Percentiles rank a stretch among this genome's conserved stretches.
Evolutionary conservation across 257 asterid genomes (phyloP).

Genomic region (Solanum pennellii): DNA sequence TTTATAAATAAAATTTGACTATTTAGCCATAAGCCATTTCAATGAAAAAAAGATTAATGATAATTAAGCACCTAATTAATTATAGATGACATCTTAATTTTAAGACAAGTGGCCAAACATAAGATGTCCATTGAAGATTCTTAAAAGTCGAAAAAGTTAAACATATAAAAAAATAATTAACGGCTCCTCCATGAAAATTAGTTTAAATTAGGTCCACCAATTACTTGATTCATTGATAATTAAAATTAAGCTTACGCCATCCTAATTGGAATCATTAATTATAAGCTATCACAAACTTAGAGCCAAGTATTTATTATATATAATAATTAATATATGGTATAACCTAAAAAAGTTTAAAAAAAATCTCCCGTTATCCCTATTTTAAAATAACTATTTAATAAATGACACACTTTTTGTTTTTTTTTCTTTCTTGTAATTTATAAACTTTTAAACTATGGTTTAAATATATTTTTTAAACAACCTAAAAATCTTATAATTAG

Average conservation of each 20-base stretch:
- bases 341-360: background rate
- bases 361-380: background rate
- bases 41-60: background rate
- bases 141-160: background rate
- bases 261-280: background rate
- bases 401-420: background rate
- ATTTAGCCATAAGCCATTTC: background rate
- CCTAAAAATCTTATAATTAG: background rate
- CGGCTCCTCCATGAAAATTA: background rate
- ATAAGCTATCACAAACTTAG: background rate
- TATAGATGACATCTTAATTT: background rate
- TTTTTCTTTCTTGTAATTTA: background rate
- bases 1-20: background rate
- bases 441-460: background rate
- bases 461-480: background rate
- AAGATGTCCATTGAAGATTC: background rate
- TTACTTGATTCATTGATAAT: background rate
- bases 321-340: background rate
- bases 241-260: background rate
- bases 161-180: slow-evolving; percentile 4
- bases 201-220: background rate
- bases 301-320: background rate
- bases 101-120: background rate
- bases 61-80: background rate
- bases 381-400: background rate